Evolutionary conservation across 2,329 filamentous ascomycete genomes (phyloP), one percentile per base, ranked within the genome.

Genomic region (Fusarium xyrophilum): DNA sequence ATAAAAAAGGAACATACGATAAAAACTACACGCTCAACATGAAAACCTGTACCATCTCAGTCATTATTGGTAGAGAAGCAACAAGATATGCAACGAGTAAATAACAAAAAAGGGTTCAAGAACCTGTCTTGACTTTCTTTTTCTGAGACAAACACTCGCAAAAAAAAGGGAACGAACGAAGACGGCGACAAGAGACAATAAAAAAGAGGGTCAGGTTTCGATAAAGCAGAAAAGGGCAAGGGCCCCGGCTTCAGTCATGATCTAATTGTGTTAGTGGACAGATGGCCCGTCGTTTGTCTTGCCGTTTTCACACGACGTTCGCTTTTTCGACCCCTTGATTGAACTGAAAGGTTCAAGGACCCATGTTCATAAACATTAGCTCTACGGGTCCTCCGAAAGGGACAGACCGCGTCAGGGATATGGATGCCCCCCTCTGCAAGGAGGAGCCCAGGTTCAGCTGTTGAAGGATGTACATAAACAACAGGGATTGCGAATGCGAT

Each of bases 191-290:
- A 48, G 48, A 59, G 48, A 69, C 56, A 69, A 68, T 69, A 63
- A 69, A 67, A 68, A 69, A 69, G 58, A 67, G 63, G 67, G 67
- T 63, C 65, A 58, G 28, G n/a, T 32, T 23, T 63, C 44, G 50
- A 65, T 56, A 63, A 63, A 63, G 35, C 36, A 55, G n/a, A 61
- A 39, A 17, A 25, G 39, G 46, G 8, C 42, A 17, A 25, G 39
- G 46, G 8, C 42, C 33, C 62, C 52, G 54, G 65, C 48, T 68
- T 46, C 27, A 46, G 25, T 53, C 46, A 63, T 69, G 66, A 69
- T 69, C 66, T 69, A 69, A 67, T 67, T 60, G 63, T 52, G 30
- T 69, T 44, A 68, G 64, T 67, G 65, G 55, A 50, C 43, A 63
- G 60, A 63, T 42, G 50, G 50, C 60, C 65, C 40, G 40, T 53